These are phyloP conservation scores for Nemophila menziesii DNA, from an alignment of 257 asterid genomes.

Conservation along the genomic window DNA sequence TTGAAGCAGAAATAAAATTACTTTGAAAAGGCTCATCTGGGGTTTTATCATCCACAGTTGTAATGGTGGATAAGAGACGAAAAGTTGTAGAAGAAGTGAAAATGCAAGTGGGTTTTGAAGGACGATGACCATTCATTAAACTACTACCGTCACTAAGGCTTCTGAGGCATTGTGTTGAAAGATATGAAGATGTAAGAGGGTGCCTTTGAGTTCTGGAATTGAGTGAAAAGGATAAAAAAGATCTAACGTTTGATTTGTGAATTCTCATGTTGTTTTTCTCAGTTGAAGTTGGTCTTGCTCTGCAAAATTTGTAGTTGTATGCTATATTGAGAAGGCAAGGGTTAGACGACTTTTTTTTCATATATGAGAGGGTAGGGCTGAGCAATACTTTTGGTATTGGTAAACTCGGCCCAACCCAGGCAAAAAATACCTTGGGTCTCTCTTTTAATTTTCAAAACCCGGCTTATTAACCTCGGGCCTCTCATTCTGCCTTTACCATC, in stretches of 20 bases:
- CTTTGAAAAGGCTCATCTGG: background rate
- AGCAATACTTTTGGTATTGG: too few species aligned
- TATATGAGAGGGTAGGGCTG: too few species aligned
- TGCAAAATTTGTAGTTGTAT: background rate
- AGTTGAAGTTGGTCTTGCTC: too few species aligned
- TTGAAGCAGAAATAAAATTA: background rate
- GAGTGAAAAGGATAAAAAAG: conserved; percentile 2
- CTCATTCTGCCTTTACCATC: too few species aligned
- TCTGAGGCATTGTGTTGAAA: conserved; percentile 12
- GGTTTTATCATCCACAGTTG: background rate
- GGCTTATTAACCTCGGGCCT: too few species aligned
- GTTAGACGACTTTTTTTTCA: too few species aligned
- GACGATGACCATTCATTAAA: conserved; percentile 1
- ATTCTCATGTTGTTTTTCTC: conserved; percentile 1
- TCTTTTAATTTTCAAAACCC: too few species aligned
- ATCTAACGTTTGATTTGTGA: background rate
- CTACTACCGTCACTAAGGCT: background rate
- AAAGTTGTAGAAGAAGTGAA: conserved; percentile 12
- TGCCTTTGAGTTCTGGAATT: background rate
- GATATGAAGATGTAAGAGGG: conserved; percentile 10
- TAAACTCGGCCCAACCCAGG: too few species aligned
- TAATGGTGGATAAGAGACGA: conserved; percentile 19
- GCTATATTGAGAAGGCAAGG: background rate
- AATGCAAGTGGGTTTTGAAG: conserved; percentile 17
- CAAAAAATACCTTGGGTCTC: too few species aligned